Evolutionary conservation across 805 yeast species (phyloP).

Genomic region (Deakozyma indianensis): DNA sequence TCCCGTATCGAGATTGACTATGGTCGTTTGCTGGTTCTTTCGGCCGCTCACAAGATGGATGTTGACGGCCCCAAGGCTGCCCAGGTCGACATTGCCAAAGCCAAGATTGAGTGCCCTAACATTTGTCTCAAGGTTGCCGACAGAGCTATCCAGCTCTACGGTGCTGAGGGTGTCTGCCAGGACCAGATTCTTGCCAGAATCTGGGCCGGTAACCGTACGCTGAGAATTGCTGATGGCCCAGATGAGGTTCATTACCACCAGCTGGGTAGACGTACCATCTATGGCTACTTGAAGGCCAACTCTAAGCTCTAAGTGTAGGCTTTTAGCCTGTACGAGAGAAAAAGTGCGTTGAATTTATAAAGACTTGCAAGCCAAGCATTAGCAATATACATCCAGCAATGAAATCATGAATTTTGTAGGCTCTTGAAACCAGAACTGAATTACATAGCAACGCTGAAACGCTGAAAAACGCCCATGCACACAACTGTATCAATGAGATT

Average conservation of each 20-base stretch:
- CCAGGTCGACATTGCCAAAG: constrained; percentile 41
- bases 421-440: no score
- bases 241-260: constrained; percentile 52
- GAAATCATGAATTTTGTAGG: no score
- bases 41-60: constrained; percentile 50
- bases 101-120: constrained; percentile 49
- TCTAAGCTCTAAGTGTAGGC: not conserved
- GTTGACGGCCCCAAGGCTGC: constrained; percentile 39
- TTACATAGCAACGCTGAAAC: no score
- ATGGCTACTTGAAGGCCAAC: not conserved
- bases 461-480: no score
- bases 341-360: no score
- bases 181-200: constrained; percentile 43
- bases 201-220: constrained; percentile 38
- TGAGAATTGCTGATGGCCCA: constrained; percentile 56
- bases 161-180: constrained; percentile 51
- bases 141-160: constrained; percentile 50
- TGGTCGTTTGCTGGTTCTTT: constrained; percentile 38
- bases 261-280: constrained; percentile 28
- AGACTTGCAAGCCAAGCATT: no score
- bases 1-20: constrained; percentile 38
- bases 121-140: constrained; percentile 37
- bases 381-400: no score
- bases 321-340: no score
- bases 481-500: no score